Evolutionary conservation across 768 basidiomycete species (phyloP).

Genomic region (Podaxis pistillaris): DNA sequence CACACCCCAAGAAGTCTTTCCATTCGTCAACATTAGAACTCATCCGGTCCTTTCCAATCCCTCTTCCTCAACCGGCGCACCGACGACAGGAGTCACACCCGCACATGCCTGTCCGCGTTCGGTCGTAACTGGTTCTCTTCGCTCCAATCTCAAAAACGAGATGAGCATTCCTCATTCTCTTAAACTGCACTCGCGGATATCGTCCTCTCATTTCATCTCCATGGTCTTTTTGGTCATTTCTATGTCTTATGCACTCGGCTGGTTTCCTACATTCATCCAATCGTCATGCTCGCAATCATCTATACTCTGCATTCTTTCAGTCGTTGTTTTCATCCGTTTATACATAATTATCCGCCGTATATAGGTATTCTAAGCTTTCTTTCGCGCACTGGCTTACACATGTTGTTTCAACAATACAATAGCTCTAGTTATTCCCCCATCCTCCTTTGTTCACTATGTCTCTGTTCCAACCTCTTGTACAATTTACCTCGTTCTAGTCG

Average conservation of each 20-base stretch:
- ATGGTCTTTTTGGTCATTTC: conserved; percentile 8
- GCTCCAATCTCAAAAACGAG: neutral
- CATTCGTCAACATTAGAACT: conserved; percentile 41
- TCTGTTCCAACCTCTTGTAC: neutral
- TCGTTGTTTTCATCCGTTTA: conserved; percentile 11
- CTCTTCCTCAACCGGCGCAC: conserved; percentile 27
- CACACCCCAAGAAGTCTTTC: conserved; percentile 21
- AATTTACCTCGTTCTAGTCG: neutral
- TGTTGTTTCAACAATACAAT: conserved; percentile 1
- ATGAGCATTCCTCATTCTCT: neutral
- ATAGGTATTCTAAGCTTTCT: neutral
- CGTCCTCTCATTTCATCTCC: neutral
- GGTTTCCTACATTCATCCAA: conserved; percentile 4
- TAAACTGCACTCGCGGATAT: neutral
- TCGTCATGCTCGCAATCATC: conserved; percentile 10
- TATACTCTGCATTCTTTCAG: conserved; percentile 4
- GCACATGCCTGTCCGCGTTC: conserved; percentile 12
- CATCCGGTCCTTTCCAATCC: conserved; percentile 48
- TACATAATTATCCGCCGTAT: conserved; percentile 10
- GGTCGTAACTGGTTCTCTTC: neutral
- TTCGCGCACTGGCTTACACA: neutral
- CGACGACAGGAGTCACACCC: conserved; percentile 18
- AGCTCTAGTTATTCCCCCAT: neutral
- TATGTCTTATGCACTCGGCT: conserved; percentile 11
- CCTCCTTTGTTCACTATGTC: neutral